These are phyloP conservation scores for Blastobotrys buckinghamii DNA, from an alignment of 1,139 yeast species.

Conservation along the genomic window DNA sequence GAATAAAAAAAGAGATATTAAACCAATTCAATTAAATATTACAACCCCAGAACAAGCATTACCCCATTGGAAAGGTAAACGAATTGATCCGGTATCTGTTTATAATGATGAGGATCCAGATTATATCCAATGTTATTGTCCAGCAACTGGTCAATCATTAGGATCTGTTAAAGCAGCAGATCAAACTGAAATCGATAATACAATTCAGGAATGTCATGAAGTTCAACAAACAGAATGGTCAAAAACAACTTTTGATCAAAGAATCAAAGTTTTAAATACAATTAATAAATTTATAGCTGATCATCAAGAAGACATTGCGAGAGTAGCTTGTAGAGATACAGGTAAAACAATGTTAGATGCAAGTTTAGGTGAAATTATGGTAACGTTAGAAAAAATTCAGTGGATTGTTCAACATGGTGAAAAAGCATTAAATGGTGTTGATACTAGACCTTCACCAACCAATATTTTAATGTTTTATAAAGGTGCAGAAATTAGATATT, in stretches of 20 bases:
- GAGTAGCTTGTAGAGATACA: constrained; percentile 92
- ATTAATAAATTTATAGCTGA: constrained; percentile 64
- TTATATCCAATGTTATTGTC: constrained; percentile 79
- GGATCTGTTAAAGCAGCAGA: constrained; percentile 65
- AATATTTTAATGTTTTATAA: constrained; percentile 77
- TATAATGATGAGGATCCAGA: constrained; percentile 53
- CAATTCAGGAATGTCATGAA: constrained; percentile 47
- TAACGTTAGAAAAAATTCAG: constrained; percentile 81
- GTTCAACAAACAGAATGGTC: constrained; percentile 64
- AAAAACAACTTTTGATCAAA: constrained; percentile 50
- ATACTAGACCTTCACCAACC: constrained; percentile 81
- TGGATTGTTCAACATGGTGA: constrained; percentile 90
- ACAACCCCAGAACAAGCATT: constrained; percentile 71
- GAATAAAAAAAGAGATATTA: constrained; percentile 3
- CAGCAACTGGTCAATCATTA: constrained; percentile 88
- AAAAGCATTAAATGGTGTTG: constrained; percentile 53
- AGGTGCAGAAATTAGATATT: constrained; percentile 87
- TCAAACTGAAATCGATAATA: constrained; percentile 60
- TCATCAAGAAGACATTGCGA: constrained; percentile 80
- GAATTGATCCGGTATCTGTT: constrained; percentile 57
- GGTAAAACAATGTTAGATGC: constrained; percentile 97
- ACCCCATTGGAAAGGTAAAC: constrained; percentile 88
- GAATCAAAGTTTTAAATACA: constrained; percentile 67
- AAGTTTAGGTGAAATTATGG: constrained; percentile 87
- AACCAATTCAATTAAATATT: constrained; percentile 11